Percentiles rank a stretch among this genome's conserved stretches.
phyloP scores from a whole-genome alignment of 495 filamentous ascomycete genomes.

The Aspergillus diversus region DNA sequence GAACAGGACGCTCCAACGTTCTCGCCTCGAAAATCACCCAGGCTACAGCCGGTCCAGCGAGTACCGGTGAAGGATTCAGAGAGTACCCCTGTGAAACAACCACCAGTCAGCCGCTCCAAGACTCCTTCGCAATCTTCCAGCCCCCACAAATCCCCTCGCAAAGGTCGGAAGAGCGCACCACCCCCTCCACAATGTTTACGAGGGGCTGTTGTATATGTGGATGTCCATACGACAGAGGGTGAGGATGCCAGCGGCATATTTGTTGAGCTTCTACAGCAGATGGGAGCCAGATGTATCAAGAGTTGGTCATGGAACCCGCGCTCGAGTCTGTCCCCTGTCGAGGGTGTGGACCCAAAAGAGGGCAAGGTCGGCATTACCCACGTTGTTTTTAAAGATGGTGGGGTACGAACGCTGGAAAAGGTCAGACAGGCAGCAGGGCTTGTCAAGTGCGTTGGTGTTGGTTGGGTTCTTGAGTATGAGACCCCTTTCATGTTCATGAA shows the following conservation, averaged over 20 bases:
- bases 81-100: conserved; percentile 11
- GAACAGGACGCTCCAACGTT: conserved; percentile 25
- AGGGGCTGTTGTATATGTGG: conserved; percentile 84
- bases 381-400: conserved; percentile 93
- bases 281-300: conserved; percentile 85
- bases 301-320: conserved; percentile 83
- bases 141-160: conserved; percentile 29
- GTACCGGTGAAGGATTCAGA: conserved; percentile 18
- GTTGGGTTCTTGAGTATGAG: conserved; percentile 84
- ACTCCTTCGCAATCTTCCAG: conserved; percentile 31
- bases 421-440: conserved; percentile 73
- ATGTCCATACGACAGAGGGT: conserved; percentile 90
- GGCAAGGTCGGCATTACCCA: conserved; percentile 85
- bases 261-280: conserved; percentile 74
- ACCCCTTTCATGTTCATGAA: conserved; percentile 17
- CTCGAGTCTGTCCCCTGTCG: conserved; percentile 40
- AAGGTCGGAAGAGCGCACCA: conserved; percentile 27
- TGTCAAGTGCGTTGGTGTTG: conserved; percentile 82
- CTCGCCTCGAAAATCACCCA: conserved; percentile 33
- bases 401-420: conserved; percentile 84
- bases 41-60: conserved; percentile 29
- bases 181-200: conserved; percentile 47
- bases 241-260: conserved; percentile 86
- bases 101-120: conserved; percentile 7
- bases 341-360: conserved; percentile 35